A percentile compares a stretch with the other conserved stretches of the same genome.
Evolutionary conservation across 441 rosid genomes (phyloP).

Genomic region (Populus hybrid): DNA sequence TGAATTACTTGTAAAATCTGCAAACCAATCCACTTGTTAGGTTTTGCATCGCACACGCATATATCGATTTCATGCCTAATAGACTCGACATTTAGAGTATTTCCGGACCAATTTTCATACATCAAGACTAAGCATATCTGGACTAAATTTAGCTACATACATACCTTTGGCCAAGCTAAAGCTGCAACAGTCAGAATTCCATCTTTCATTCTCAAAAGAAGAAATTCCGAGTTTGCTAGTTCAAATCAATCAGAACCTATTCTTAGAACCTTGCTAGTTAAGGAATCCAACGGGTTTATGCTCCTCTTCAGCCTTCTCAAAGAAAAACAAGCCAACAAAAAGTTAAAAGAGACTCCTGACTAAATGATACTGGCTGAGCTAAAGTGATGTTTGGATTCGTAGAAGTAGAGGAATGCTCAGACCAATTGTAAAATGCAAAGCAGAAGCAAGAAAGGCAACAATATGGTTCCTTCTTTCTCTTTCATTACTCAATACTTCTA

Average conservation of each 20-base stretch:
- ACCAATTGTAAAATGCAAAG: too few species aligned
- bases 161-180: background rate
- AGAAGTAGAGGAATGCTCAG: background rate
- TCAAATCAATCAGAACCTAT: background rate
- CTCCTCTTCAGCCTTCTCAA: background rate
- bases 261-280: background rate
- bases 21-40: too few species aligned
- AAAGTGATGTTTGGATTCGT: background rate
- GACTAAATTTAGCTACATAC: background rate
- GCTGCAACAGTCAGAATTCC: background rate
- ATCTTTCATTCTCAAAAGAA: background rate
- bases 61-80: too few species aligned
- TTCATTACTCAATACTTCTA: slow-evolving; percentile 11
- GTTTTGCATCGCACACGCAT: too few species aligned
- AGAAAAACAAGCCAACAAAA: background rate
- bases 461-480: background rate
- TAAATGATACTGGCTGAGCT: background rate
- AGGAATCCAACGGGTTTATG: background rate
- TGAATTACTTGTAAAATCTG: too few species aligned
- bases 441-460: background rate
- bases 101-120: too few species aligned
- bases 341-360: background rate
- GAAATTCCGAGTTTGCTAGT: background rate
- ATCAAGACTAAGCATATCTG: too few species aligned
- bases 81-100: too few species aligned